Evolutionary conservation across 805 yeast genomes (phyloP).

Genomic region (Ogataea thermomethanolica): DNA sequence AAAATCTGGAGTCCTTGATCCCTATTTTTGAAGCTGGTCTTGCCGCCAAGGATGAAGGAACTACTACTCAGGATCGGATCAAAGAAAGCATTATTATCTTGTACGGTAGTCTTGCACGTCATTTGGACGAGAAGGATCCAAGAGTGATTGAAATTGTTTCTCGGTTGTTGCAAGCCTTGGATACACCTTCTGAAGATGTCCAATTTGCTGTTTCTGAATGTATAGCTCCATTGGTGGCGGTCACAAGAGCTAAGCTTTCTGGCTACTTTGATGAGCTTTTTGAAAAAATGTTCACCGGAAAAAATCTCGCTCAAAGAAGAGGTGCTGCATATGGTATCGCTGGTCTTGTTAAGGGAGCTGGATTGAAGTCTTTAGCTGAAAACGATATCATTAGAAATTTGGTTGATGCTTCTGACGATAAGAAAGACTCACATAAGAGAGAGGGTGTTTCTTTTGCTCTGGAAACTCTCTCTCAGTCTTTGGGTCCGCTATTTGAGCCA

Average conservation of each 20-base stretch:
- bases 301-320: constrained; percentile 53
- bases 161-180: constrained; percentile 68
- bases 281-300: constrained; percentile 54
- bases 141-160: constrained; percentile 65
- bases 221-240: constrained; percentile 73
- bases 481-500: constrained; percentile 86
- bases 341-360: constrained; percentile 88
- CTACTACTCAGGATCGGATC: constrained; percentile 53
- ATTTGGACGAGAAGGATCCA: constrained; percentile 62
- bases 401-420: constrained; percentile 83
- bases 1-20: constrained; percentile 66
- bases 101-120: constrained; percentile 89
- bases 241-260: constrained; percentile 49
- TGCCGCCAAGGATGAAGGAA: constrained; percentile 44
- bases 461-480: constrained; percentile 73
- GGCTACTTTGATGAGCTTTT: constrained; percentile 56
- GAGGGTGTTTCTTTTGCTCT: constrained; percentile 87
- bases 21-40: constrained; percentile 76
- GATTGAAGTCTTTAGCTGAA: constrained; percentile 71
- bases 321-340: constrained; percentile 98
- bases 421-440: constrained; percentile 65
- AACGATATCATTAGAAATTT: constrained; percentile 73
- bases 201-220: constrained; percentile 86
- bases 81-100: constrained; percentile 80
- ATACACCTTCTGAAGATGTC: constrained; percentile 85